A percentile compares a stretch with the other conserved stretches of the same genome.
Conservation (phyloP, 306 rosid genomes). For the Purshia tridentata region DNA sequence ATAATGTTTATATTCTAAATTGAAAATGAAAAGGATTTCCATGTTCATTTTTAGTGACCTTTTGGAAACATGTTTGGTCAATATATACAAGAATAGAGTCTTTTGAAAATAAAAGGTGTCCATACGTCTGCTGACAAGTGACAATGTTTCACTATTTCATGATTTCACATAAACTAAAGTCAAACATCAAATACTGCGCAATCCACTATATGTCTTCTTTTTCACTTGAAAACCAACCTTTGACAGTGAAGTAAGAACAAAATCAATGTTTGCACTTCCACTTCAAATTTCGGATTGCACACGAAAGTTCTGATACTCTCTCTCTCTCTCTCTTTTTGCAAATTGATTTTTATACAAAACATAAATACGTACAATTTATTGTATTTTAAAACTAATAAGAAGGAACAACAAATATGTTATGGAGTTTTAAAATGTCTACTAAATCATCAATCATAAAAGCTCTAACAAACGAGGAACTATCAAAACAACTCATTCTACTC, state of each 20-base stretch:
- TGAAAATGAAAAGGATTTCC: too few relatives aligned
- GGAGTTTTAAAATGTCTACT: too few relatives aligned
- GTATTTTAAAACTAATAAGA: background rate
- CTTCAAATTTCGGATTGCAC: too few relatives aligned
- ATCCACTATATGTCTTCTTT: background rate
- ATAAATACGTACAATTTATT: slow-evolving; percentile 1
- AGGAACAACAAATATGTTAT: too few relatives aligned
- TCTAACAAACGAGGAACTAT: too few relatives aligned
- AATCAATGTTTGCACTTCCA: background rate
- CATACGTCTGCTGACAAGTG: background rate
- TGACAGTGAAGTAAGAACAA: background rate
- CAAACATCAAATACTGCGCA: background rate
- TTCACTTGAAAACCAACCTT: background rate
- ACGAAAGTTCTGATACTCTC: too few relatives aligned
- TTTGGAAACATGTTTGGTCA: background rate
- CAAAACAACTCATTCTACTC: too few relatives aligned
- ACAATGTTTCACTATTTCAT: slow-evolving; percentile 12
- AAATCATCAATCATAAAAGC: too few relatives aligned
- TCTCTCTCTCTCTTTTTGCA: background rate
- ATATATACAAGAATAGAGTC: too few relatives aligned
- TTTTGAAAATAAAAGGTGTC: background rate
- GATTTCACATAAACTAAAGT: slow-evolving; percentile 8
- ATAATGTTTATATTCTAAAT: too few relatives aligned
- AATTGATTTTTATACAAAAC: background rate
- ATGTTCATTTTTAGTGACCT: background rate